Base-by-base conservation (phyloP, 2,329 filamentous ascomycete genomes). In the Pseudodiploospora longispora region DNA sequence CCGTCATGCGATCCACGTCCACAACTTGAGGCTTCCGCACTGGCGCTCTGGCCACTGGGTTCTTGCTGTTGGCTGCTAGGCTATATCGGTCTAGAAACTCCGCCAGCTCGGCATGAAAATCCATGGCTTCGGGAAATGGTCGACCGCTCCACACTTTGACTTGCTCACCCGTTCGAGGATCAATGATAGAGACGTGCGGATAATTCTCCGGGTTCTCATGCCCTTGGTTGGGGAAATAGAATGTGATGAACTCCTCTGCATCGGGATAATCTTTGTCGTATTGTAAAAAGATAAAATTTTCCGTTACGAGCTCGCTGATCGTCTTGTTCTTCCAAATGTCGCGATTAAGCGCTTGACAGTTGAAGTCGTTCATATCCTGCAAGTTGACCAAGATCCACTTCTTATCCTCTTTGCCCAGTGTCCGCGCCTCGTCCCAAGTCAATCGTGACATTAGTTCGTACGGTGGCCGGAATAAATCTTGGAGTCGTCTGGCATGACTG, bases 11-110 rank as follows among this genome's bases (percentile, higher is more conserved):
- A 47, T 85, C 85, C 2, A 96, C 78, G 52, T 91, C 87, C 43
- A 86, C 74, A 41, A 78, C 73, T 59, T 83, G 83, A 38, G 78
- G 71, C 44, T 75, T 75, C 58, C 88, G 85, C 3, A 82, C 74
- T 30, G 59, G 55, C 10, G 62, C 44, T 60, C 81, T 85, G 27
- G 88, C 84, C 4, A 98, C 88, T 0, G 93, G 93, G 59, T 98
- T 98, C 68, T 94, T 95, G 60, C 85, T 91, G 57, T 87, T 84
- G 37, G 80, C 79, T 30, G 85, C 87, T 41, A 98, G 72, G 59
- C 90, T 96, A 68, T 97, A 98, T 27, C 93, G 81, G 60, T 97
- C 93, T n/a, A 98, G 77, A 56, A 98, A 98, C 64, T 97, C 91
- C 58, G 88, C 86, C 2, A 98, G 74, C 59, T 96, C 87, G 59